These are phyloP conservation scores for Zarea fungicola DNA, from an alignment of 2,329 filamentous ascomycete species.

Conservation along the genomic window DNA sequence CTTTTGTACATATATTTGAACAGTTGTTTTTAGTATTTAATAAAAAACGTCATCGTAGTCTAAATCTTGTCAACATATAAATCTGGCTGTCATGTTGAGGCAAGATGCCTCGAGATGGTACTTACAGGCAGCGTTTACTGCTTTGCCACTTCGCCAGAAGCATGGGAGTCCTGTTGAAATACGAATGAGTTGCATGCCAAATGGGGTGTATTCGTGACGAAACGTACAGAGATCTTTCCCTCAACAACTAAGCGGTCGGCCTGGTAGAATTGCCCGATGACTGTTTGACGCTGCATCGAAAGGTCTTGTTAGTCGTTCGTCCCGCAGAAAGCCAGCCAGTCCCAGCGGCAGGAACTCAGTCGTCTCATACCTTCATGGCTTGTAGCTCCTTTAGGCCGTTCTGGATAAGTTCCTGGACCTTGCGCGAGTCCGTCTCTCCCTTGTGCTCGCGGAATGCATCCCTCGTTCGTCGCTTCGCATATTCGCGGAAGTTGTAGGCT, in stretches of 20 bases:
- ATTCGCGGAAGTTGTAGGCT: conserved; percentile 96
- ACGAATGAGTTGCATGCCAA: neutral
- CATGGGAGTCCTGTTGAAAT: conserved; percentile 65
- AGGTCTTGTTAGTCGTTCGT: conserved; percentile 11
- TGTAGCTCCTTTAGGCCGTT: conserved; percentile 83
- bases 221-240: conserved; percentile 68
- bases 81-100: neutral
- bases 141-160: conserved; percentile 62
- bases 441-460: conserved; percentile 86
- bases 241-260: conserved; percentile 89
- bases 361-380: conserved; percentile 69
- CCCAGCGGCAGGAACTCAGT: neutral
- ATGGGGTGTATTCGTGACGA: neutral
- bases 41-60: neutral
- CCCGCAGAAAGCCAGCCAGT: neutral
- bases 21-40: conserved; percentile 1
- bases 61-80: neutral
- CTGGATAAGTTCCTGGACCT: conserved; percentile 84
- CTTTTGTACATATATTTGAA: conserved; percentile 13
- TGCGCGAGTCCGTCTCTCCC: conserved; percentile 64
- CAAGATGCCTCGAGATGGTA: neutral
- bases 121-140: conserved; percentile 75
- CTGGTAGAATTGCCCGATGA: conserved; percentile 93
- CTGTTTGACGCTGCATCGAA: conserved; percentile 72
- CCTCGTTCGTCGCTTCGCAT: conserved; percentile 82